Conservation (phyloP, 345 rosid genomes). For the Gynandropsis gynandra region DNA sequence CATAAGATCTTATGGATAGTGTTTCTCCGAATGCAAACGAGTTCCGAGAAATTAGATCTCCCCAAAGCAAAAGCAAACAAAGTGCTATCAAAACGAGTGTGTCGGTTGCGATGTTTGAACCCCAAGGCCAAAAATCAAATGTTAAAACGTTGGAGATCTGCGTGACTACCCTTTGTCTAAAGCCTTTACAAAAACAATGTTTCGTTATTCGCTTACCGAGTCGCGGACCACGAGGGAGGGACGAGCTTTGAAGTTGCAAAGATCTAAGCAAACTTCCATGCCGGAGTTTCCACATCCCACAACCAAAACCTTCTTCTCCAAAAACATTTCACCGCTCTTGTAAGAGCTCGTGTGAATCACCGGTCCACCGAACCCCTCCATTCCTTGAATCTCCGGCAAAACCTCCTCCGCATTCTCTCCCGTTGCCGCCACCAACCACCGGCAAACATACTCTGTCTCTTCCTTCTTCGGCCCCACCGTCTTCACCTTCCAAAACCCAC, state of each 20-base stretch:
- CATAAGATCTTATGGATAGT: conserved; percentile 15
- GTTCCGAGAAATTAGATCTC: conserved; percentile 13
- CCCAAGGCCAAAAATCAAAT: too few species aligned
- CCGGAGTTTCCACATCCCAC: conserved; percentile 97
- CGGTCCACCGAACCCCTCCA: conserved; percentile 42
- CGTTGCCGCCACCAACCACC: conserved; percentile 68
- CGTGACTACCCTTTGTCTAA: too few species aligned
- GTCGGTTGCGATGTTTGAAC: too few species aligned
- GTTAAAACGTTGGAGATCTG: too few species aligned
- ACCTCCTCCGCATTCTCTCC: conserved; percentile 82
- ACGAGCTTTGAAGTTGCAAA: conserved; percentile 54
- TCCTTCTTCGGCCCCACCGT: conserved; percentile 29
- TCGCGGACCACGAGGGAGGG: conserved; percentile 78
- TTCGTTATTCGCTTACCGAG: conserved; percentile 50
- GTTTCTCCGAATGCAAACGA: conserved; percentile 35
- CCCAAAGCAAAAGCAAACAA: not conserved
- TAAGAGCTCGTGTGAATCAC: conserved; percentile 55
- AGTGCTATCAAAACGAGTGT: not conserved
- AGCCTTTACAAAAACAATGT: too few species aligned
- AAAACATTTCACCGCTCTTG: conserved; percentile 45
- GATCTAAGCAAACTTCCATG: conserved; percentile 88
- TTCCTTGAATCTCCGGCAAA: conserved; percentile 56
- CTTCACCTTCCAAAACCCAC: conserved; percentile 54
- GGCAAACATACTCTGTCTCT: conserved; percentile 41
- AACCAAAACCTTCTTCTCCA: conserved; percentile 53